phyloP scores from a whole-genome alignment of 2,329 filamentous ascomycete species.

The Penicillium sp. region DNA sequence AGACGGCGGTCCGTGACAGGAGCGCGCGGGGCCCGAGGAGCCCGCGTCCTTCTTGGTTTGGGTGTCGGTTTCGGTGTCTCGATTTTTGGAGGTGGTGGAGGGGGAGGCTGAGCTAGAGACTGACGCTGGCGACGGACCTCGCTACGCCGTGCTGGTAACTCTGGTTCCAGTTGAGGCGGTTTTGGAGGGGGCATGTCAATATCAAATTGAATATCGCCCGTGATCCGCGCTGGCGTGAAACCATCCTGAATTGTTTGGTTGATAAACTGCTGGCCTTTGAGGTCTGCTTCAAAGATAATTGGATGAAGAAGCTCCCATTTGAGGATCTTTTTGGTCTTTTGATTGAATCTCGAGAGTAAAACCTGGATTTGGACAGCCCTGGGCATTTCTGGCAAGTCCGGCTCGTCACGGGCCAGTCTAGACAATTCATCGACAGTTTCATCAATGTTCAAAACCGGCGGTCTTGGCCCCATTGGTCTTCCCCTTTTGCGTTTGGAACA shows the following conservation, averaged over 20 bases:
- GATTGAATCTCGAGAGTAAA: conserved; percentile 33
- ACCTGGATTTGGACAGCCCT: conserved; percentile 9
- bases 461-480: conserved; percentile 3
- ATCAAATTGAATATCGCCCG: conserved; percentile 36
- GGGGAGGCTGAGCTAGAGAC: not conserved
- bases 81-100: not conserved
- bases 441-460: conserved; percentile 13
- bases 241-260: conserved; percentile 35
- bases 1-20: conserved; percentile 24
- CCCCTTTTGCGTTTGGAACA: conserved; percentile 16
- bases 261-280: conserved; percentile 33
- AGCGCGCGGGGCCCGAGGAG: not conserved
- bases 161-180: not conserved
- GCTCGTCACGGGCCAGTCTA: conserved; percentile 25
- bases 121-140: not conserved
- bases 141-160: conserved; percentile 6
- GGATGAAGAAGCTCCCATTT: conserved; percentile 39
- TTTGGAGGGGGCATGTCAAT: conserved; percentile 15
- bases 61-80: not conserved
- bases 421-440: conserved; percentile 29
- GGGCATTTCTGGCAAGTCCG: conserved; percentile 11
- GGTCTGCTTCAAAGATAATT: conserved; percentile 26
- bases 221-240: conserved; percentile 34
- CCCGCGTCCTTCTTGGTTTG: not conserved
- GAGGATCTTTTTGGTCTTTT: conserved; percentile 33